Conservation (phyloP, 2,329 filamentous ascomycete genomes). For the Lecanicillium sp. region DNA sequence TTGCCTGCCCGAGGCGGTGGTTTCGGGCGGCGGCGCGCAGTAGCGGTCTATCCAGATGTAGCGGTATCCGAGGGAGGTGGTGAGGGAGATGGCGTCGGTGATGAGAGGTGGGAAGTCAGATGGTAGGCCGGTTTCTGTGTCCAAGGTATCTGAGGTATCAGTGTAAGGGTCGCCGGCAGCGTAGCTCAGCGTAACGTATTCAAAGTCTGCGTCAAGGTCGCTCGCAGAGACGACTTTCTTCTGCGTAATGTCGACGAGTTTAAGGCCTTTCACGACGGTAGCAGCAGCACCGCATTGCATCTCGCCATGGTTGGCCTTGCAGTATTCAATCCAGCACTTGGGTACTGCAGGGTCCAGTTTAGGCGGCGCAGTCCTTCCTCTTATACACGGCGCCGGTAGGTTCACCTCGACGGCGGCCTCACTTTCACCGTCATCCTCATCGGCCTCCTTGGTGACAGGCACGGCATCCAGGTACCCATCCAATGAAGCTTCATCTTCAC, state of each 20-base stretch:
- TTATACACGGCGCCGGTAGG: conserved; percentile 11
- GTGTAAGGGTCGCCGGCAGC: conserved; percentile 10
- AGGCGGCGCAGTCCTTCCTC: conserved; percentile 23
- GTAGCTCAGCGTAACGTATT: conserved; percentile 30
- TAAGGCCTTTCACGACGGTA: conserved; percentile 10
- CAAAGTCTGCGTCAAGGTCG: conserved; percentile 15
- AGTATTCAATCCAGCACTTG: conserved; percentile 27
- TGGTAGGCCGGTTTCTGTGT: conserved; percentile 12
- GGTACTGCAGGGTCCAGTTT: conserved; percentile 21
- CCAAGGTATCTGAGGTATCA: conserved; percentile 6
- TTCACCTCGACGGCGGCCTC: neutral
- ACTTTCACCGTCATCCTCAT: conserved; percentile 1
- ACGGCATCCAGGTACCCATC: conserved; percentile 14
- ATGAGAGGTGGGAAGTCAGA: conserved; percentile 20
- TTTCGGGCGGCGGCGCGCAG: conserved; percentile 21
- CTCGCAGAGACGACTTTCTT: conserved; percentile 21
- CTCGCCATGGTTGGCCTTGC: conserved; percentile 20
- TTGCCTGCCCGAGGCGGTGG: conserved; percentile 15
- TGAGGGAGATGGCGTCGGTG: conserved; percentile 24
- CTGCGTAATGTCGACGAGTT: conserved; percentile 24
- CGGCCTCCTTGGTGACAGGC: conserved; percentile 4
- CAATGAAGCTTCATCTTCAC: conserved; percentile 16
- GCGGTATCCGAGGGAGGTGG: conserved; percentile 22
- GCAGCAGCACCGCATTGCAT: conserved; percentile 18
- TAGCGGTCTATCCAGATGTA: conserved; percentile 31